phyloP scores from a whole-genome alignment of 305 asterid genomes.

The Fraxinus velutina region DNA sequence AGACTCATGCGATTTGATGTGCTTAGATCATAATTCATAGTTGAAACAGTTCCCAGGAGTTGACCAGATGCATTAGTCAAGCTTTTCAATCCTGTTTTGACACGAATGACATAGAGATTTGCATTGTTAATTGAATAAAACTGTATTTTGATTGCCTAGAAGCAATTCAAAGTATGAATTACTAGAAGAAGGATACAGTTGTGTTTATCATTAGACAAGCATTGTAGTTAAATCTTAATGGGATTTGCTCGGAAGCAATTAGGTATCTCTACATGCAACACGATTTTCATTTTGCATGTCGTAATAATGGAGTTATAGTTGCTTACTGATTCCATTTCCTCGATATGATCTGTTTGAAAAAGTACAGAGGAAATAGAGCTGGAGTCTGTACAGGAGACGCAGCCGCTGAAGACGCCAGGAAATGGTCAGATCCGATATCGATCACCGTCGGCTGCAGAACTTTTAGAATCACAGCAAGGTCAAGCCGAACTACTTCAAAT shows the following conservation, averaged over 20 bases:
- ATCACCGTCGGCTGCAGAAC: constrained; percentile 83
- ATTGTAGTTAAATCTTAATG: not conserved
- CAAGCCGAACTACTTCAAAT: constrained; percentile 38
- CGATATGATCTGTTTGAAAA: not conserved
- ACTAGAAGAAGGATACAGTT: not conserved
- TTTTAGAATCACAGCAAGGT: constrained; percentile 48
- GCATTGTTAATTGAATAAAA: not conserved
- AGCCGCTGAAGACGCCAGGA: constrained; percentile 60
- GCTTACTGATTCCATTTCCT: not conserved
- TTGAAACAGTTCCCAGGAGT: not conserved
- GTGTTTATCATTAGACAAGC: not conserved
- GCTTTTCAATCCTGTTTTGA: not conserved
- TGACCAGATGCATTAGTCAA: not conserved
- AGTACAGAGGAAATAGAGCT: constrained; percentile 45
- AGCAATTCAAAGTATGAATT: not conserved
- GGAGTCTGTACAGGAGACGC: constrained; percentile 68
- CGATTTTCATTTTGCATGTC: not conserved
- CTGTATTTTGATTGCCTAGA: not conserved
- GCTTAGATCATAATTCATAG: not conserved
- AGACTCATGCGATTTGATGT: not conserved
- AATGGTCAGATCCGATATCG: constrained; percentile 85
- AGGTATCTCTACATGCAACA: not conserved
- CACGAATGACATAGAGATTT: not conserved
- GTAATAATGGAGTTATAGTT: not conserved
- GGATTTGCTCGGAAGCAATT: not conserved